Conservation (phyloP, 345 rosid species). For the Rhodamnia rubescens region DNA sequence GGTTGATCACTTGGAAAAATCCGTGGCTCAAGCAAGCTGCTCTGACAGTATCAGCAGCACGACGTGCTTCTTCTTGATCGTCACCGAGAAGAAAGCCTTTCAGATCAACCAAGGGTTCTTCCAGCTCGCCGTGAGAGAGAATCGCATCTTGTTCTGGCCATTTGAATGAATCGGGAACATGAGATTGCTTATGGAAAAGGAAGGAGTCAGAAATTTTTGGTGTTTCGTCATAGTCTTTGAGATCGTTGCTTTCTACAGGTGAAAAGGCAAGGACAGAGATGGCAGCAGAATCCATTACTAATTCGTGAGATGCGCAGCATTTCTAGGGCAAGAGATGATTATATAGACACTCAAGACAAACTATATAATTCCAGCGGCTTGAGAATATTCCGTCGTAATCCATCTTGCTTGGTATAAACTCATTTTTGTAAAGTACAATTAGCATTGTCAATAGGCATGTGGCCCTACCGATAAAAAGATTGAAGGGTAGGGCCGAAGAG, state of each 20-base stretch:
- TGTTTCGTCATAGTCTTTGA: neutral
- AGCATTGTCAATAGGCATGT: no score
- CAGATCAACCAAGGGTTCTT: slow-evolving; percentile 38
- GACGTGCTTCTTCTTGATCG: slow-evolving; percentile 6
- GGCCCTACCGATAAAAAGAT: no score
- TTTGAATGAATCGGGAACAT: slow-evolving; percentile 18
- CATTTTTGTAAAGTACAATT: neutral
- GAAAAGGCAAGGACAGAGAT: neutral
- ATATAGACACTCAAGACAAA: neutral
- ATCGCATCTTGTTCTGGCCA: slow-evolving; percentile 33
- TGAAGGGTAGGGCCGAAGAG: no score
- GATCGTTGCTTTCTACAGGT: neutral
- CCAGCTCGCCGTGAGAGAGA: slow-evolving; percentile 20
- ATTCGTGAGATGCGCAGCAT: neutral
- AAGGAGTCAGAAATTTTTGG: neutral
- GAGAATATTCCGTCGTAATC: neutral
- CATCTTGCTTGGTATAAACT: neutral
- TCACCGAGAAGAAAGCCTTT: slow-evolving; percentile 31
- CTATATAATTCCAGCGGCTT: neutral
- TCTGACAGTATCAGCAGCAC: slow-evolving; percentile 17
- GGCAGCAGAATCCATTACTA: neutral
- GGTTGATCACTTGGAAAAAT: slow-evolving; percentile 56
- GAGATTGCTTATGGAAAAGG: neutral
- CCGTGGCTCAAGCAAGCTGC: slow-evolving; percentile 52
- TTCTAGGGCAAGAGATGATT: neutral